Base-by-base conservation (phyloP, 768 basidiomycete species). In the Pisolithus tinctorius region DNA sequence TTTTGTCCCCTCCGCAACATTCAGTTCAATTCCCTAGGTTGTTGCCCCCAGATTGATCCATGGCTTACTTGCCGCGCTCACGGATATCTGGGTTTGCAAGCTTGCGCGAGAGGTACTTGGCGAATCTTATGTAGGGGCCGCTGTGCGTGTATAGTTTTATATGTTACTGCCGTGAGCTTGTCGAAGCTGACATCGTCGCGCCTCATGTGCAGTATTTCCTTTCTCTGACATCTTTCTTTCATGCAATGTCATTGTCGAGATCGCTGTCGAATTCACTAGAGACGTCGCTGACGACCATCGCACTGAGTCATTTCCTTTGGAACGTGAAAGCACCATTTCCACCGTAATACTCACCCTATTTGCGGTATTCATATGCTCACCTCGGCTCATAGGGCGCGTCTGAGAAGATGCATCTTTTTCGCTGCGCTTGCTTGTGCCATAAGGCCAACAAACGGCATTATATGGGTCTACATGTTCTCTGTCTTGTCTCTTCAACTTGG, bases 241-340 rank as follows among this genome's bases (percentile, higher is more conserved):
- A 98, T 67, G 81, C 80, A 0, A 74, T 94, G 48, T 79, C 89
- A 1, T 72, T 96, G 25, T 87, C 93, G 4, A 80, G 96, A 34
- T 89, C 93, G 1, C 71, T 98, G 48, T 94, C 92, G 29, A 99
- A 97, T 63, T 94, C 93, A 11, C 70, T 94, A 26, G 96, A 99
- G 63, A 93, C 93, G 0, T 83, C 90, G 0, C 69, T 98, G 40
- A 87, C 88, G 0, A 83, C 83, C 0, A 68, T 86, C 39, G 94
- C 93, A 1, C 76, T 95, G 50, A 71, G 74, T 11, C 77, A 77
- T 61, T 97, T 88, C 68, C 93, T 87, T 0, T 90, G 87, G 87
- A 71, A 78, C 54, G 63, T 67, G 16, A 30, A 59, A 67, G 43
- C 72, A 67, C 71, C 54, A 25, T 54, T 45, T 17, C 47, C 55